A percentile compares a stretch with the other conserved stretches of the same genome.
phyloP scores from a whole-genome alignment of 177 flowering plant genomes.

The Vitis hybrid region DNA sequence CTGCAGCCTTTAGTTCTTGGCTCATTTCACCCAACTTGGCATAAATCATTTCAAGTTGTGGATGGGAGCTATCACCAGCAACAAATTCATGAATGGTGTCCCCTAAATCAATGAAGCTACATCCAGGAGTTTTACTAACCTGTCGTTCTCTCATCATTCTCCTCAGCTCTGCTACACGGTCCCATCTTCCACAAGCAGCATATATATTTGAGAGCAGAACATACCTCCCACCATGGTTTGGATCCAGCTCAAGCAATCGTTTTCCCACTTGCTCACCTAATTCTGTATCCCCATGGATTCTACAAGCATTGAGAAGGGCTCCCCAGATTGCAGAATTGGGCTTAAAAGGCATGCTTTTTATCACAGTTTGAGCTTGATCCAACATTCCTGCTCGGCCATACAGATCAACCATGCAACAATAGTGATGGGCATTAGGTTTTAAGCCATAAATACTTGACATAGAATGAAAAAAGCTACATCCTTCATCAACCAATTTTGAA shows the following conservation, averaged over 20 bases:
- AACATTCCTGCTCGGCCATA: constrained; percentile 26
- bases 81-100: constrained; percentile 26
- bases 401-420: constrained; percentile 33
- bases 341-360: constrained; percentile 22
- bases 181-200: constrained; percentile 21
- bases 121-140: constrained; percentile 22
- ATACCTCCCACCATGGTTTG: constrained; percentile 24
- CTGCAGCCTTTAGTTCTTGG: constrained; percentile 15
- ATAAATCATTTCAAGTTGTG: constrained; percentile 15
- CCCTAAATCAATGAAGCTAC: constrained; percentile 20
- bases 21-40: constrained; percentile 20
- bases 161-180: constrained; percentile 15
- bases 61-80: constrained; percentile 21
- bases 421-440: constrained; percentile 24
- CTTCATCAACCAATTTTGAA: constrained; percentile 21
- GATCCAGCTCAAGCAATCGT: constrained; percentile 21
- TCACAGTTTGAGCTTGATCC: constrained; percentile 19
- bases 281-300: constrained; percentile 19
- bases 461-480: constrained; percentile 12
- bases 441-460: constrained; percentile 18
- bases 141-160: constrained; percentile 21
- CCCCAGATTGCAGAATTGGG: constrained; percentile 24
- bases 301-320: constrained; percentile 28
- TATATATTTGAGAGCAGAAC: constrained; percentile 23
- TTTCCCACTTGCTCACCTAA: constrained; percentile 23